Evolutionary conservation across 495 filamentous ascomycete genomes (phyloP).

Genomic region (Tuber microsphaerosporum): DNA sequence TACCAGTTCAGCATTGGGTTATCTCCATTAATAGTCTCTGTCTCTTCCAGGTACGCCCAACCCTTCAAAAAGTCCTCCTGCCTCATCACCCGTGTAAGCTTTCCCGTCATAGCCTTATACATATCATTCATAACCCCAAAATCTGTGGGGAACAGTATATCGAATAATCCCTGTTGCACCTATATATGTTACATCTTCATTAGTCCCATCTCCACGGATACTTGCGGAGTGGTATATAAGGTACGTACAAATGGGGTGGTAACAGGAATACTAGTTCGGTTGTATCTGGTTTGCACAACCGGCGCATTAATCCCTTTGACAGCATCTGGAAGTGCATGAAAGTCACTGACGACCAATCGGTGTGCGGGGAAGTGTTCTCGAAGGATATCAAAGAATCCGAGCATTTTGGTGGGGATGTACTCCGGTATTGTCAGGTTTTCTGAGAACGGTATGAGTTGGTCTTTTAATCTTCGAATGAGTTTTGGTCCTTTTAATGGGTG

Average conservation of each 20-base stretch:
- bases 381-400: conserved; percentile 93
- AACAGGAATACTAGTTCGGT: conserved; percentile 78
- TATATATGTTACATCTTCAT: conserved; percentile 39
- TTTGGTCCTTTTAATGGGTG: conserved; percentile 52
- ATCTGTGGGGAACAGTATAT: conserved; percentile 96
- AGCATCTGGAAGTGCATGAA: conserved; percentile 74
- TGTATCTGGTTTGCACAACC: conserved; percentile 89
- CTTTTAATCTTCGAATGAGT: conserved; percentile 53
- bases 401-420: conserved; percentile 86
- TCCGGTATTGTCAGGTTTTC: conserved; percentile 70
- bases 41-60: conserved; percentile 87
- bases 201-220: not conserved
- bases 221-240: not conserved
- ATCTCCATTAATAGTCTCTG: conserved; percentile 78
- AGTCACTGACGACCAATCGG: conserved; percentile 82
- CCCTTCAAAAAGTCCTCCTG: conserved; percentile 85
- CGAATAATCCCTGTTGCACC: conserved; percentile 97
- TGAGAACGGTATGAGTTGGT: conserved; percentile 56
- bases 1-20: conserved; percentile 92
- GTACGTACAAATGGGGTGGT: conserved; percentile 75
- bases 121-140: conserved; percentile 81
- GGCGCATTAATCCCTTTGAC: conserved; percentile 79
- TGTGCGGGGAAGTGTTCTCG: conserved; percentile 80
- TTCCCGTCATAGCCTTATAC: conserved; percentile 85
- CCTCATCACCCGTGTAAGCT: conserved; percentile 70